Evolutionary conservation across 768 basidiomycete species (phyloP).

Genomic region (Pilatotrama ljubarskyi): DNA sequence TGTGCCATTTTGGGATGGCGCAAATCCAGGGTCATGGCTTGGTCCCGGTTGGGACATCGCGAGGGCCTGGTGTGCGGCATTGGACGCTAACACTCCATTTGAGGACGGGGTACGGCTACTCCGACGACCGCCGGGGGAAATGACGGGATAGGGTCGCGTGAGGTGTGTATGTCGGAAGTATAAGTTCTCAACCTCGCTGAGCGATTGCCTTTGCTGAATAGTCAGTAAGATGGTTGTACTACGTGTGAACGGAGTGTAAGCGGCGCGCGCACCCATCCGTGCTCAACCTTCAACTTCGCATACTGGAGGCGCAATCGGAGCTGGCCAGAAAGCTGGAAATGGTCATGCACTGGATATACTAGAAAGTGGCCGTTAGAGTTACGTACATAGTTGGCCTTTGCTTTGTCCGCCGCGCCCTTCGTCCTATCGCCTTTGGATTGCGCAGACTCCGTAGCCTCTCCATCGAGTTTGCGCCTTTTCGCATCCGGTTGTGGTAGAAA

Average conservation of each 20-base stretch:
- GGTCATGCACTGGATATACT: not conserved
- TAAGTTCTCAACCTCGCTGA: conserved; percentile 81
- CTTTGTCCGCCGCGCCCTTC: conserved; percentile 6
- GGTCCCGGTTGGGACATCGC: no score
- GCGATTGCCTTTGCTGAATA: conserved; percentile 67
- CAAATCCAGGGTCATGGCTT: no score
- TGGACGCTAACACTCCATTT: not conserved
- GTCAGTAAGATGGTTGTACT: not conserved
- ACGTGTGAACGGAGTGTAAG: not conserved
- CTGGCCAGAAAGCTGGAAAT: conserved; percentile 61
- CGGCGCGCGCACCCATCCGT: conserved; percentile 65
- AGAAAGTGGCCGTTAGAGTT: no score
- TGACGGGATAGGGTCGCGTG: conserved; percentile 19
- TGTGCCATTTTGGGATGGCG: not conserved
- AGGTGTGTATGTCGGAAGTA: conserved; percentile 73
- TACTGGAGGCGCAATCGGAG: conserved; percentile 75
- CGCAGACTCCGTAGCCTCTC: not conserved
- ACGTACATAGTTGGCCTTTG: conserved; percentile 17
- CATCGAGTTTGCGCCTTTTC: conserved; percentile 7
- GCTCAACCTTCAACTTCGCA: conserved; percentile 75
- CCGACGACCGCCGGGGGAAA: conserved; percentile 21
- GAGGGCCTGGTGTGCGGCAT: not conserved
- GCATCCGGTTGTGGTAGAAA: not conserved
- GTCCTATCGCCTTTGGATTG: not conserved
- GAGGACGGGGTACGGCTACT: conserved; percentile 7